Evolutionary conservation across 2,329 filamentous ascomycete genomes (phyloP).

Genomic region (Endocalyx cinctus): DNA sequence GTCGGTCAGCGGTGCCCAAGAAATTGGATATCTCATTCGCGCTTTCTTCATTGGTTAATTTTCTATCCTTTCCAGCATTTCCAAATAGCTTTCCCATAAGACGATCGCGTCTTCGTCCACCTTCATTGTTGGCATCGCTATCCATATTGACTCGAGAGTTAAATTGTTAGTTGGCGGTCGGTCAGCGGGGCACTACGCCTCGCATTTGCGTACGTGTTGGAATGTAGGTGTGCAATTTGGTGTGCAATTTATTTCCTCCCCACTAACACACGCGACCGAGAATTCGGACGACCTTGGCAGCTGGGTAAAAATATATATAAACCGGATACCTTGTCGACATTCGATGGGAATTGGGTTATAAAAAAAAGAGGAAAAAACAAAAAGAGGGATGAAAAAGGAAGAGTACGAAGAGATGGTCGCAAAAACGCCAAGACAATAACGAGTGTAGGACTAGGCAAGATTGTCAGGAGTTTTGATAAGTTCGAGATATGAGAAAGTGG

Average conservation of each 20-base stretch:
- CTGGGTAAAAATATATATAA: no score
- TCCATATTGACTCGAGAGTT: conserved; percentile 24
- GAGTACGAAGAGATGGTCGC: not conserved
- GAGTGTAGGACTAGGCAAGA: not conserved
- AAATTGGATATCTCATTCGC: conserved; percentile 55
- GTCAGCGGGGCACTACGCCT: conserved; percentile 15
- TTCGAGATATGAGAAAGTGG: not conserved
- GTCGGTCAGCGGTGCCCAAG: conserved; percentile 51
- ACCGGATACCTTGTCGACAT: no score
- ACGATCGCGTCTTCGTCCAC: conserved; percentile 34
- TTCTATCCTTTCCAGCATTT: conserved; percentile 30
- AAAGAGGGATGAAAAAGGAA: not conserved
- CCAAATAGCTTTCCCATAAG: conserved; percentile 62
- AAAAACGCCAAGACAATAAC: not conserved
- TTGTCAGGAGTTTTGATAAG: conserved; percentile 1
- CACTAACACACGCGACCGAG: no score
- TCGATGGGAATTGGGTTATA: not conserved
- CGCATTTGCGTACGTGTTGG: conserved; percentile 2
- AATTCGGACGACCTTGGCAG: no score
- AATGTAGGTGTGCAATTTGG: conserved; percentile 1
- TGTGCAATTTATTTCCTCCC: no score
- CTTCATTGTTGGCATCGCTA: conserved; percentile 21
- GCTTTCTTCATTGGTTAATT: conserved; percentile 36
- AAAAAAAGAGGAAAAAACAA: conserved; percentile 1
- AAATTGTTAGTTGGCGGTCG: conserved; percentile 1